Percentiles rank a stretch among this genome's conserved stretches.
Conservation (phyloP, 164 flowering plant species). For the Aristolochia contorta region DNA sequence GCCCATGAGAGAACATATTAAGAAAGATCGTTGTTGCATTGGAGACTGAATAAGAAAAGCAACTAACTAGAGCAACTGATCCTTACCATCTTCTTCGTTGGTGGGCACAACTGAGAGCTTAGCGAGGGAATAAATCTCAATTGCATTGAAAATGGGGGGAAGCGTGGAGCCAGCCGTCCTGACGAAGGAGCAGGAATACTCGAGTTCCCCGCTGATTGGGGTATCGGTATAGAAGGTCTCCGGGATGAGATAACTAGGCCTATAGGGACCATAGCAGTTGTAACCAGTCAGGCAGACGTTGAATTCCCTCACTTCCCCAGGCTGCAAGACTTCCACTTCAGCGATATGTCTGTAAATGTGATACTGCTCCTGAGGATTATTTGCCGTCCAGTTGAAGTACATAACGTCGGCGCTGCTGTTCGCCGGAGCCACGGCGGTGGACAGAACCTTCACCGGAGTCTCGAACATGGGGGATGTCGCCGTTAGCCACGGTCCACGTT, state of each 20-base stretch:
- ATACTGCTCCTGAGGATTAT: background rate
- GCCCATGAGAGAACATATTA: no score
- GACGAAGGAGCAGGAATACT: slow-evolving; percentile 9
- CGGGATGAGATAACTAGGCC: slow-evolving; percentile 4
- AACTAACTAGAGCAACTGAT: no score
- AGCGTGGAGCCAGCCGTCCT: slow-evolving; percentile 22
- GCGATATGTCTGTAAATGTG: slow-evolving; percentile 28
- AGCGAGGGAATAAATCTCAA: slow-evolving; percentile 22
- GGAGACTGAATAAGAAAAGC: no score
- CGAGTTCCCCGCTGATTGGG: background rate
- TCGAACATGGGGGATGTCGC: background rate
- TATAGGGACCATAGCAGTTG: slow-evolving; percentile 3
- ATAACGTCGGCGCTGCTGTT: background rate
- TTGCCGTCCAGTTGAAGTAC: background rate
- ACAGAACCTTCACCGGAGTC: background rate
- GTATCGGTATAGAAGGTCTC: background rate
- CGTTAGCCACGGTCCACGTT: background rate
- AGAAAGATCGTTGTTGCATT: no score
- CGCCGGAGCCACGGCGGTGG: background rate
- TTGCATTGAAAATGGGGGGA: slow-evolving; percentile 40
- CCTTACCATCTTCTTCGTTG: background rate
- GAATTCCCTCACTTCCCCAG: slow-evolving; percentile 23
- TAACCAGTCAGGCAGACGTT: slow-evolving; percentile 15
- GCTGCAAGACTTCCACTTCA: slow-evolving; percentile 16
- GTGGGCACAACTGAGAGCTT: background rate